Evolutionary conservation across 2,329 filamentous ascomycete genomes (phyloP).

Genomic region (Exserohilum turcica): DNA sequence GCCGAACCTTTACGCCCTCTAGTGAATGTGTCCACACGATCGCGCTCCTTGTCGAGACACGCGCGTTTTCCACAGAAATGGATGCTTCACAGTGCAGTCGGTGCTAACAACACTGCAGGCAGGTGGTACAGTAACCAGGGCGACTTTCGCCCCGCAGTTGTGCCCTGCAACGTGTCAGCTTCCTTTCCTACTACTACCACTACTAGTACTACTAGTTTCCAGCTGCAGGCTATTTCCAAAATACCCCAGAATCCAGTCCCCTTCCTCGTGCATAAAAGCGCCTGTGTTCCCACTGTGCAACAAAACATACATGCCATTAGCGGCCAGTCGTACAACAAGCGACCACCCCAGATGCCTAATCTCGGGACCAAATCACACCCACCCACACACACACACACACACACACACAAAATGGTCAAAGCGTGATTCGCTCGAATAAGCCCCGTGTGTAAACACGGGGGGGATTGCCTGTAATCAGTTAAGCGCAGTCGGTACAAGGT

Average conservation of each 20-base stretch:
- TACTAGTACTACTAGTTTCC: too few species aligned
- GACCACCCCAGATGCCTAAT: background rate
- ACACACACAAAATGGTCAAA: too few species aligned
- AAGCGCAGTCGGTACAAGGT: too few species aligned
- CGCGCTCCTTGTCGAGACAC: background rate
- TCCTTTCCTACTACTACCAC: too few species aligned
- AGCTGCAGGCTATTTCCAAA: background rate
- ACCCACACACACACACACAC: too few species aligned
- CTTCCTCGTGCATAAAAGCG: background rate
- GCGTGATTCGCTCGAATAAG: too few species aligned
- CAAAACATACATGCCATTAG: background rate
- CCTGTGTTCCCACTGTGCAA: background rate
- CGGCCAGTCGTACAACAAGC: background rate
- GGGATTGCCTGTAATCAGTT: too few species aligned
- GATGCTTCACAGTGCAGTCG: background rate
- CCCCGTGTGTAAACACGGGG: too few species aligned
- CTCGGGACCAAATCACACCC: background rate
- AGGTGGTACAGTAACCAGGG: background rate
- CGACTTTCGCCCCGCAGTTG: background rate
- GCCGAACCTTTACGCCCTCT: background rate
- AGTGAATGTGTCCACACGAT: background rate
- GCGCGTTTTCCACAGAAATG: background rate
- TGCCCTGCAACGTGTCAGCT: constrained; percentile 1
- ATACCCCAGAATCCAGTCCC: background rate
- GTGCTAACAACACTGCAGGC: background rate